Base-by-base conservation (phyloP, 176 grass and related monocot genomes). In the Canna indica region DNA sequence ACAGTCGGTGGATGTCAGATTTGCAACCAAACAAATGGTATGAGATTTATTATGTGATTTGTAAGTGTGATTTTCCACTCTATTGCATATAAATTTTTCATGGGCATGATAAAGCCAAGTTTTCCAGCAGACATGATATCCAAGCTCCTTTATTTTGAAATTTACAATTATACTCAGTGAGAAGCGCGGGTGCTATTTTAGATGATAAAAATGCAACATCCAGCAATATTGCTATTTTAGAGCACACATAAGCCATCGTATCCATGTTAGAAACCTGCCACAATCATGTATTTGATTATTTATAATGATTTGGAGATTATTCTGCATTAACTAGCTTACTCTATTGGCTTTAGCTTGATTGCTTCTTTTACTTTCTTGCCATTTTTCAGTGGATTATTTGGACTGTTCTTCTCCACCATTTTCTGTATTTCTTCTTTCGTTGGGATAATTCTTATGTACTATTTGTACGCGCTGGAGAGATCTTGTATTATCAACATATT, bases 401-500 rank as follows among this genome's bases (percentile, higher is more conserved):
- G 93, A 59, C 72, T 97, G 34, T 87, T 90, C 78, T 75, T 97
- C 64, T 79, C 93, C 71, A 97, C 86, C 58, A 56, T 92, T 62
- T 83, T 84, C 76, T 97, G 75, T 75, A 70, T 85, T n/a, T 84
- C 84, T 68, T 90, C 93, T 18, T 90, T 86, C 77, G 36, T 75
- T 46, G 88, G 88, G 72, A 77, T 97, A 29, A 68, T 68, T 3
- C 67, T 97, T 5, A 65, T 97, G 47, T 92, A 85, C 65, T 62
- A 87, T 75, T 29, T 79, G 14, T 97, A 97, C 28, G 77, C 30
- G 72, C 79, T 76, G 57, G 80, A 81, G 66, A 81, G 82, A 18
- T 76, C 77, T 24, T 97, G 88, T 42, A 62, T 73, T 17, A 83
- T 97, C 84, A 92, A 97, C 67, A 87, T 92, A 36, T 92, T 97